Conservation (phyloP, 805 yeast genomes). For the Naumovozyma castellii region DNA sequence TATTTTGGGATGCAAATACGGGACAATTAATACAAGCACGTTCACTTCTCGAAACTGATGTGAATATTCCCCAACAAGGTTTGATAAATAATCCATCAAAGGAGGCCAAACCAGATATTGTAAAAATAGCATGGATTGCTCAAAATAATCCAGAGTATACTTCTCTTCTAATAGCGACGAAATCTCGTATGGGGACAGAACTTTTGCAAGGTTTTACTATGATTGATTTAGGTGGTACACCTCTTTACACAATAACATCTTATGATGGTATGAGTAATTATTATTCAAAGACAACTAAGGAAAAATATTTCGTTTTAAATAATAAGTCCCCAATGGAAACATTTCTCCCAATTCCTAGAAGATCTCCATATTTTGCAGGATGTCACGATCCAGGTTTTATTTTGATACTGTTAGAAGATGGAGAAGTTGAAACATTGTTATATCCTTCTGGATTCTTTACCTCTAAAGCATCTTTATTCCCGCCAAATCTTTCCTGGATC, state of each 20-base stretch:
- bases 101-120: conserved; percentile 32
- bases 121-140: conserved; percentile 67
- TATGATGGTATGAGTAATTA: conserved; percentile 74
- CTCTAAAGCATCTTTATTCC: conserved; percentile 52
- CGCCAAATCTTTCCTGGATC: conserved; percentile 71
- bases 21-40: conserved; percentile 72
- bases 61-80: conserved; percentile 41
- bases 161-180: conserved; percentile 60
- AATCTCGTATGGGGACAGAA: conserved; percentile 35
- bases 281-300: conserved; percentile 52
- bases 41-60: conserved; percentile 52
- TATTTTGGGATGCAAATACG: conserved; percentile 84
- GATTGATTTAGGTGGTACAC: conserved; percentile 71
- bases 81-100: conserved; percentile 8
- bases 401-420: conserved; percentile 49
- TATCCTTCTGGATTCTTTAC: conserved; percentile 48
- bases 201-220: conserved; percentile 37
- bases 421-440: conserved; percentile 53
- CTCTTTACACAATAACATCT: conserved; percentile 70
- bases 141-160: conserved; percentile 74
- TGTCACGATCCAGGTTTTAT: conserved; percentile 65
- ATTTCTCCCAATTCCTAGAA: conserved; percentile 45
- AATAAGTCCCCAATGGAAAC: conserved; percentile 36
- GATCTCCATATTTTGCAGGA: conserved; percentile 73
- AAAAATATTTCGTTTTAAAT: conserved; percentile 47